A percentile compares a stretch with the other conserved stretches of the same genome.
Evolutionary conservation across 495 filamentous ascomycete species (phyloP).

Genomic region (Talaromyces adpressus): DNA sequence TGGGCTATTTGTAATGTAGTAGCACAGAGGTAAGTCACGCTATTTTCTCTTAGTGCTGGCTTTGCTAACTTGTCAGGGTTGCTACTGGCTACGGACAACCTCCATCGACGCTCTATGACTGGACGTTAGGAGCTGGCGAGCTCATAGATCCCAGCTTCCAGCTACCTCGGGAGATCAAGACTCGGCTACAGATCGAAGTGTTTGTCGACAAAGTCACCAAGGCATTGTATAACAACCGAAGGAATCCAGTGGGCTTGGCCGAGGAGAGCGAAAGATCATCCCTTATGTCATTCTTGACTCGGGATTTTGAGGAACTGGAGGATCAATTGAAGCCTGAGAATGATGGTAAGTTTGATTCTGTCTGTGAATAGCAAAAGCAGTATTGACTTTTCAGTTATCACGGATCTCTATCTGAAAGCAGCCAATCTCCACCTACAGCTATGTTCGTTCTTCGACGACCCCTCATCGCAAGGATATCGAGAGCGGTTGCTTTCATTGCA

Average conservation of each 20-base stretch:
- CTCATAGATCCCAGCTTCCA: conserved; percentile 58
- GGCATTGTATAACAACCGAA: conserved; percentile 73
- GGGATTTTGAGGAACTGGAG: conserved; percentile 48
- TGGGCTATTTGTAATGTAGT: conserved; percentile 94
- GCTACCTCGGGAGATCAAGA: conserved; percentile 58
- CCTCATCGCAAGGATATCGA: conserved; percentile 63
- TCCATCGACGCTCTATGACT: conserved; percentile 81
- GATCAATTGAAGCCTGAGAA: conserved; percentile 33
- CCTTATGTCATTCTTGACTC: conserved; percentile 50
- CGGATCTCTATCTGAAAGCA: conserved; percentile 68
- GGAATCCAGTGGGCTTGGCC: conserved; percentile 65
- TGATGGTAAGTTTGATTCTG: conserved; percentile 27
- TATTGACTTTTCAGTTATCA: conserved; percentile 47
- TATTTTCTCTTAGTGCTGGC: not conserved
- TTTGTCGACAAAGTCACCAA: conserved; percentile 84
- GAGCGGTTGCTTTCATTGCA: conserved; percentile 73
- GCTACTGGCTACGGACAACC: conserved; percentile 90
- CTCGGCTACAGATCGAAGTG: conserved; percentile 68
- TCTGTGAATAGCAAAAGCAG: conserved; percentile 13
- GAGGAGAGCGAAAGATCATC: conserved; percentile 63
- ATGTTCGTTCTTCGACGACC: conserved; percentile 83
- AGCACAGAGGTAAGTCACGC: conserved; percentile 56
- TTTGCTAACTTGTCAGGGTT: conserved; percentile 44
- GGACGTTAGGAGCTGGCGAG: conserved; percentile 63
- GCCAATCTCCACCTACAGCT: conserved; percentile 77